Percentiles rank a stretch among this genome's conserved stretches.
Conservation (phyloP, 768 basidiomycete genomes). For the Pholiota molesta region DNA sequence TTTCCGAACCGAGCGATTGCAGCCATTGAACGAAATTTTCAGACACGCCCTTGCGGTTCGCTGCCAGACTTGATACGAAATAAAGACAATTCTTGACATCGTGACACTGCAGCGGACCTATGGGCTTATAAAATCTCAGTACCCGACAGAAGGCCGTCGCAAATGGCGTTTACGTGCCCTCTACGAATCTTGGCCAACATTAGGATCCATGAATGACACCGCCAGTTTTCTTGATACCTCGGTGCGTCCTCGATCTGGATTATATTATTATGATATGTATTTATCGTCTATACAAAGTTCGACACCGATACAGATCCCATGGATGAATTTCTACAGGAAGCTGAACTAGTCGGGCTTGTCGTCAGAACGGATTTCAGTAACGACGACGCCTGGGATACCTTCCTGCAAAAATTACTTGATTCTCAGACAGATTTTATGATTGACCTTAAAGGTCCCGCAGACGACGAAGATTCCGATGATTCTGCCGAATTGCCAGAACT, state of each 20-base stretch:
- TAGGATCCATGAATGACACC: slow-evolving; percentile 14
- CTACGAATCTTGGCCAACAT: slow-evolving; percentile 48
- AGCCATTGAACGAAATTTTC: slow-evolving; percentile 18
- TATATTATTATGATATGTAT: neutral
- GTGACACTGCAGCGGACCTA: slow-evolving; percentile 35
- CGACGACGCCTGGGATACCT: slow-evolving; percentile 65
- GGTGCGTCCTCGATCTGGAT: neutral
- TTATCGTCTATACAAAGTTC: slow-evolving; percentile 5
- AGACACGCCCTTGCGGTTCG: slow-evolving; percentile 23
- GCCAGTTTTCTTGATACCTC: slow-evolving; percentile 19
- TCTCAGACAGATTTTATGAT: slow-evolving; percentile 59
- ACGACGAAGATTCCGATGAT: slow-evolving; percentile 40
- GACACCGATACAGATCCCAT: slow-evolving; percentile 53
- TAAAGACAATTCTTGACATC: slow-evolving; percentile 14
- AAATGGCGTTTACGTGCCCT: slow-evolving; percentile 56
- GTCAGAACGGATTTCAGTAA: slow-evolving; percentile 76
- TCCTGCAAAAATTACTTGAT: slow-evolving; percentile 50
- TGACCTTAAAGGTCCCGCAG: slow-evolving; percentile 23
- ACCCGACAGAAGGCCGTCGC: slow-evolving; percentile 59
- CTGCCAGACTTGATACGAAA: slow-evolving; percentile 10
- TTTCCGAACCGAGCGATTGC: too few species aligned
- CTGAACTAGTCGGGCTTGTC: slow-evolving; percentile 63
- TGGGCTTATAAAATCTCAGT: slow-evolving; percentile 40
- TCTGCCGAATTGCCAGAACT: slow-evolving; percentile 33
- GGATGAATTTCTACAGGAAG: slow-evolving; percentile 49